phyloP scores from a whole-genome alignment of 2,329 filamentous ascomycete genomes.

The Botryosphaeria dothidea region DNA sequence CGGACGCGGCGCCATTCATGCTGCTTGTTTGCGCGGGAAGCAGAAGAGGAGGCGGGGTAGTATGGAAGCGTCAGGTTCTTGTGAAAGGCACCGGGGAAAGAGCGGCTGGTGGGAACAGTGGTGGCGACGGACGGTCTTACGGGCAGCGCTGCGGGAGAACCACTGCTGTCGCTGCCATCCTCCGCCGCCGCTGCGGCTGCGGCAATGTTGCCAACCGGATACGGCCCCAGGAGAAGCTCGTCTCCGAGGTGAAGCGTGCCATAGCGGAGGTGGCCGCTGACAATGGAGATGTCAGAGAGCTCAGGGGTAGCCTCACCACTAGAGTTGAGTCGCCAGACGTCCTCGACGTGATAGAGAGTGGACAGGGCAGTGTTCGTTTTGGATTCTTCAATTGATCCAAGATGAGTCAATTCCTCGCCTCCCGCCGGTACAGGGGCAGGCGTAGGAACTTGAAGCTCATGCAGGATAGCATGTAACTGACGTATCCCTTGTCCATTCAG shows the following conservation, averaged over 20 bases:
- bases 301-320: constrained; percentile 24
- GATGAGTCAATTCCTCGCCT: neutral
- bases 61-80: constrained; percentile 8
- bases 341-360: constrained; percentile 83
- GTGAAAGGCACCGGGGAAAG: constrained; percentile 49
- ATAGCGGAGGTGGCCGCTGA: constrained; percentile 82
- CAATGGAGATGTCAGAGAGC: constrained; percentile 53
- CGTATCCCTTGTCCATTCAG: constrained; percentile 82
- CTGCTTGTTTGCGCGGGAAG: constrained; percentile 20
- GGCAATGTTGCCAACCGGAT: constrained; percentile 28
- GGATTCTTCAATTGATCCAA: neutral
- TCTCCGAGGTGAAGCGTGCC: constrained; percentile 78
- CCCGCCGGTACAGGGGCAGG: constrained; percentile 44
- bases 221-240: constrained; percentile 76
- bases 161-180: constrained; percentile 39
- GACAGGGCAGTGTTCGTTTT: neutral
- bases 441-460: constrained; percentile 67
- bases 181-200: constrained; percentile 24
- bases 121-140: constrained; percentile 25
- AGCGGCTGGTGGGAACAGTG: constrained; percentile 43
- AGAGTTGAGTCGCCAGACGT: constrained; percentile 67
- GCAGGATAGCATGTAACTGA: constrained; percentile 77
- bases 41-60: neutral
- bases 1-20: constrained; percentile 74
- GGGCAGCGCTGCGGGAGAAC: constrained; percentile 19